Conservation (phyloP, 1,284 basidiomycete species). For the Fistulina hepatica region DNA sequence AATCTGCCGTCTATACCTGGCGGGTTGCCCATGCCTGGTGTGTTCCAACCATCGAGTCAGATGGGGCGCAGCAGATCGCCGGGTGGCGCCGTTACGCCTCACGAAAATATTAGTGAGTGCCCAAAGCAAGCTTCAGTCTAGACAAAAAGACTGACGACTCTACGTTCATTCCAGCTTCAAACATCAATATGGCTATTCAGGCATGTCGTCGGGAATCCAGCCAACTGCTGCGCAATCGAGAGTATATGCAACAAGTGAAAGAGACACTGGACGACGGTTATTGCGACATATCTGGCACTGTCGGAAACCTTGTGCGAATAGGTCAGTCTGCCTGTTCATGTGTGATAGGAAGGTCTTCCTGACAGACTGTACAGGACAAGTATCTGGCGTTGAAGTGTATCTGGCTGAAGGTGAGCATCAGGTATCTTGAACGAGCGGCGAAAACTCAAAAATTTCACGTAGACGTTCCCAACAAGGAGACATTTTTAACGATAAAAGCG, state of each 20-base stretch:
- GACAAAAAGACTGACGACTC: background rate
- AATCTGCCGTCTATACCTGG: too few relatives aligned
- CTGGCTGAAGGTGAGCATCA: constrained; percentile 48
- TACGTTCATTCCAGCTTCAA: constrained; percentile 45
- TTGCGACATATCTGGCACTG: constrained; percentile 68
- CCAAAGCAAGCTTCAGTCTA: background rate
- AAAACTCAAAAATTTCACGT: constrained; percentile 6
- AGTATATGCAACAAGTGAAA: constrained; percentile 62
- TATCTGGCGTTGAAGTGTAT: constrained; percentile 59
- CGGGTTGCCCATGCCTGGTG: too few relatives aligned
- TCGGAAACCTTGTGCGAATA: constrained; percentile 49
- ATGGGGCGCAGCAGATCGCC: too few relatives aligned
- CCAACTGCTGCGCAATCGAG: constrained; percentile 49
- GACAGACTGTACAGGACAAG: constrained; percentile 33
- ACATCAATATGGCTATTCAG: constrained; percentile 67
- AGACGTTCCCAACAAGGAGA: constrained; percentile 45
- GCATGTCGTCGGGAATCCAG: constrained; percentile 65
- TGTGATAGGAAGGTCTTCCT: background rate
- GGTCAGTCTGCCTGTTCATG: constrained; percentile 35
- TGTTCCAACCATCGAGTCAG: too few relatives aligned
- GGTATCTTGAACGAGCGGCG: background rate
- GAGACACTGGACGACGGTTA: constrained; percentile 73
- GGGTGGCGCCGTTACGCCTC: constrained; percentile 39
- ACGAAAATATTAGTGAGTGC: constrained; percentile 46
- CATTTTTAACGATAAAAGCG: constrained; percentile 41